Evolutionary conservation across 2,329 filamentous ascomycete genomes (phyloP), one percentile per base, ranked within the genome.

Genomic region (Tolypocladium endophyticum): DNA sequence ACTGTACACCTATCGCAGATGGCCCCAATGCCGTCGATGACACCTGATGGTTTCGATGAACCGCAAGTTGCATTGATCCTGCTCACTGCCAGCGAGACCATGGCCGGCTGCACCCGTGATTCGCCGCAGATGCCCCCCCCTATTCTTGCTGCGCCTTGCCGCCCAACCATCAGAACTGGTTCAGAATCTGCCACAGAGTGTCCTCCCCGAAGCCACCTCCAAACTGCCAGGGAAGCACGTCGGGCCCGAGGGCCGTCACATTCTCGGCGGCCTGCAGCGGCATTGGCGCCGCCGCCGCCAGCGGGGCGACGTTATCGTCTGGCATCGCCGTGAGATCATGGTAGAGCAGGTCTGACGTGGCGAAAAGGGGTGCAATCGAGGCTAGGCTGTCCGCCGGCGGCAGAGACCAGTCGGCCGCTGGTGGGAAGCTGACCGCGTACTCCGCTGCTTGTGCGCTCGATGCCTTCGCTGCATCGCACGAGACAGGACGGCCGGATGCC

Each of bases 161-260:
- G n/a, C n/a, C n/a, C n/a, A n/a, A n/a, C n/a, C n/a, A n/a, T n/a
- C n/a, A 73, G 63, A 77, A 77, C 63, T 77, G 78, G 65, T 84
- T 84, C 64, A 84, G 67, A 60, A 83, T 69, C 43, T 77, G 79
- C 81, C 81, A 84, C 59, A 84, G 76, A 53, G 80, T 83, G 64
- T 83, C 81, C 55, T 76, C 75, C 3, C 76, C 77, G 70, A 83
- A 82, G 60, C 78, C 80, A 1, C 81, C 81, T 30, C 78, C 81
- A 70, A 84, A 84, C 61, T 80, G 76, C 78, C 78, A 81, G n/a
- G 61, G 30, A 12, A 64, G 59, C 58, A 61, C 30, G 55, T 58
- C 60, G 38, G 60, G 38, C 39, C 56, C 59, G 6, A 54, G 30
- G 3, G 33, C 16, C 50, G 25, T 47, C 35, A 18, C 47, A 16